A percentile compares a stretch with the other conserved stretches of the same genome.
Evolutionary conservation across 2,329 filamentous ascomycete species (phyloP).

Genomic region (Alternaria dauci): DNA sequence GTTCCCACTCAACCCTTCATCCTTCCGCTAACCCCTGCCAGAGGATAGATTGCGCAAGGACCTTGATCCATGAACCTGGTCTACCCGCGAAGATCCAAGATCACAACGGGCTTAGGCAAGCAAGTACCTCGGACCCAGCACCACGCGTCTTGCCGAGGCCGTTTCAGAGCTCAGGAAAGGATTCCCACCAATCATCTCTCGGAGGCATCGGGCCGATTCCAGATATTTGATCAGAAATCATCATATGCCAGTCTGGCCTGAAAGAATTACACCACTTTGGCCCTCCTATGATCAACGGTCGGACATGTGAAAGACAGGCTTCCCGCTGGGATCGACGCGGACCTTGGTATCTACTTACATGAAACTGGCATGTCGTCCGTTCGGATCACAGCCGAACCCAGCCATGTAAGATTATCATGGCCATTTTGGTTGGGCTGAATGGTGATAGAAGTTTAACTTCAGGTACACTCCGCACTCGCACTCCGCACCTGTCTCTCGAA

Average conservation of each 20-base stretch:
- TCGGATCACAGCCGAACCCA: constrained; percentile 36
- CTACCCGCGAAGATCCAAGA: constrained; percentile 23
- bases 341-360: constrained; percentile 30
- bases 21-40: constrained; percentile 18
- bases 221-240: background rate
- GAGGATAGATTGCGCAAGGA: constrained; percentile 21
- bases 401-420: constrained; percentile 13
- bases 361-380: constrained; percentile 28
- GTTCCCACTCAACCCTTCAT: constrained; percentile 7
- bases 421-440: constrained; percentile 16
- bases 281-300: constrained; percentile 6
- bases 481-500: constrained; percentile 11
- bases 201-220: constrained; percentile 1
- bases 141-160: constrained; percentile 10
- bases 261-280: constrained; percentile 11
- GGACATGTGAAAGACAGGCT: constrained; percentile 9
- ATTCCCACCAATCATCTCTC: background rate
- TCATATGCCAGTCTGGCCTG: constrained; percentile 2
- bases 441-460: constrained; percentile 31
- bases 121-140: constrained; percentile 13
- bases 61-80: constrained; percentile 26
- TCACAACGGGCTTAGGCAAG: constrained; percentile 14
- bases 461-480: constrained; percentile 35
- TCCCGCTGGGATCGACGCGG: constrained; percentile 23
- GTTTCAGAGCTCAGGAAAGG: constrained; percentile 1